Conservation (phyloP, 495 filamentous ascomycete species). For the Arthonia radiata region DNA sequence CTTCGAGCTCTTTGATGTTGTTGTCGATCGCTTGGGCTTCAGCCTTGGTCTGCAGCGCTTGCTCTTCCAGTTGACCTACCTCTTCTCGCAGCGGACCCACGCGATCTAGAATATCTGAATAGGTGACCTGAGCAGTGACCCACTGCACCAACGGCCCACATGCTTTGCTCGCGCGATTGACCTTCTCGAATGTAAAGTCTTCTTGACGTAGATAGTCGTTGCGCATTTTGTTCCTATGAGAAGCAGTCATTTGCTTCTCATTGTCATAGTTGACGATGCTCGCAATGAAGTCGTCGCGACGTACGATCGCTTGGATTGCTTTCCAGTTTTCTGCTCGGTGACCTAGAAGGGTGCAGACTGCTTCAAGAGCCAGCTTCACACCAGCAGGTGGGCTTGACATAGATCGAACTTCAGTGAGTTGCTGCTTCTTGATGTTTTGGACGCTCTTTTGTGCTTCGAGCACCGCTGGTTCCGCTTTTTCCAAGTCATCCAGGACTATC, state of each 20-base stretch:
- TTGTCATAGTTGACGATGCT: constrained; percentile 97
- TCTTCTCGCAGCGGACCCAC: constrained; percentile 86
- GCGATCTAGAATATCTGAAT: constrained; percentile 85
- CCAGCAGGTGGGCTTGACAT: constrained; percentile 79
- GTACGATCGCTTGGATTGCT: constrained; percentile 62
- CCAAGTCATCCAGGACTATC: constrained; percentile 69
- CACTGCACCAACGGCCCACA: constrained; percentile 94
- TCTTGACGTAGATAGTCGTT: constrained; percentile 74
- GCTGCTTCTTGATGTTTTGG: constrained; percentile 89
- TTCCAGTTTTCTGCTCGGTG: constrained; percentile 83
- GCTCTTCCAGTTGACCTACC: constrained; percentile 62
- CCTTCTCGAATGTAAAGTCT: constrained; percentile 87
- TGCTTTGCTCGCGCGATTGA: constrained; percentile 84
- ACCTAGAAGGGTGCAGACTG: constrained; percentile 80
- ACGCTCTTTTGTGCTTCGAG: constrained; percentile 82
- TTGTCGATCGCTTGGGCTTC: constrained; percentile 80
- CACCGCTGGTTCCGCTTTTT: constrained; percentile 80
- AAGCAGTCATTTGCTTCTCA: constrained; percentile 76
- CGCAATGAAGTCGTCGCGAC: constrained; percentile 87
- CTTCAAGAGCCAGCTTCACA: constrained; percentile 78
- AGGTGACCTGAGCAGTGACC: constrained; percentile 92
- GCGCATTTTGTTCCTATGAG: constrained; percentile 64
- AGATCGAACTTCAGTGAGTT: constrained; percentile 89
- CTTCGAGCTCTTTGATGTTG: constrained; percentile 58
- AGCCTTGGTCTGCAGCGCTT: constrained; percentile 78